These are phyloP conservation scores for Penicillium malachiteum DNA, from an alignment of 495 filamentous ascomycete genomes.

Conservation along the genomic window DNA sequence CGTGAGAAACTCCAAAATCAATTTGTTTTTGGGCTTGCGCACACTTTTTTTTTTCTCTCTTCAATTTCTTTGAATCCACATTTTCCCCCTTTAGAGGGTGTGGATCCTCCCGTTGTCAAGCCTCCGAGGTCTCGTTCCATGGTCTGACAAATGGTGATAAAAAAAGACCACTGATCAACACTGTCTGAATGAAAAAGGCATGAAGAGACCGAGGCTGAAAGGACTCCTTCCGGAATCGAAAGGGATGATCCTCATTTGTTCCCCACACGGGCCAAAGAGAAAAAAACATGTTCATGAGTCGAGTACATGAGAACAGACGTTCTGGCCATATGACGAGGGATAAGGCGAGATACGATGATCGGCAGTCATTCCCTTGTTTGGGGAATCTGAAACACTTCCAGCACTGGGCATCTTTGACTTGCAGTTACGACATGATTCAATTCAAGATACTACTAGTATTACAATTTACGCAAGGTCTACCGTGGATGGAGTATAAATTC, in stretches of 20 bases:
- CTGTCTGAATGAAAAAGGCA: not conserved
- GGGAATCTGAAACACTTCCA: not conserved
- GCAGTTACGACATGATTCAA: too few species aligned
- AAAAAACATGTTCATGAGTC: not conserved
- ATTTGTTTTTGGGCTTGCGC: not conserved
- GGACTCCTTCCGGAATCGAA: not conserved
- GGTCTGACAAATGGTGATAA: not conserved
- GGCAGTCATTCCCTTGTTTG: not conserved
- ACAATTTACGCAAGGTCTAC: too few species aligned
- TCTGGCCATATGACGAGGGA: not conserved
- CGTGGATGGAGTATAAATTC: too few species aligned
- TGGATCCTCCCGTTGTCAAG: not conserved
- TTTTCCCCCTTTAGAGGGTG: not conserved
- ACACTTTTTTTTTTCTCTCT: not conserved
- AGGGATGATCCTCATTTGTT: conserved; percentile 1
- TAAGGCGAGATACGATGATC: not conserved
- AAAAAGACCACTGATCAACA: not conserved
- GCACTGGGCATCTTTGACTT: too few species aligned
- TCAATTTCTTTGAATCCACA: not conserved
- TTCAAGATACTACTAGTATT: too few species aligned
- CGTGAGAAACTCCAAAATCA: too few species aligned
- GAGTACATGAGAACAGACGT: not conserved
- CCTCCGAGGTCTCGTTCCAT: not conserved
- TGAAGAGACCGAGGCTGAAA: conserved; percentile 1
- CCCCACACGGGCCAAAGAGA: not conserved